Base-by-base conservation (phyloP, 805 yeast species). In the Suhomyces sp. region DNA sequence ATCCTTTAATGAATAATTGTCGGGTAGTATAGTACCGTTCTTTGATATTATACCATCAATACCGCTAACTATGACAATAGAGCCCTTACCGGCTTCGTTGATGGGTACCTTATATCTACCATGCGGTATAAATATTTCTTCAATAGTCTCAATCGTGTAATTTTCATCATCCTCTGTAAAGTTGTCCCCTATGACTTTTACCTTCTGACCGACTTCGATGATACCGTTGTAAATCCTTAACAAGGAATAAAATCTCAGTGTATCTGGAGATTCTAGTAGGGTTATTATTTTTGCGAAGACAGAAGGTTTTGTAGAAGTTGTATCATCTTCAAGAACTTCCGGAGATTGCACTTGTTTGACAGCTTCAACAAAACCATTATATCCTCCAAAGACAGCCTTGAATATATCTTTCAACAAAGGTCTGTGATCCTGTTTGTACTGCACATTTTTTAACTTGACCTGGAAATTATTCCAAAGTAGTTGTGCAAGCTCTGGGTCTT, bases 71-170 rank as follows among this genome's bases (percentile, higher is more conserved):
- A 88, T 50, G 0, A 79, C 90, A 27, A 86, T 60, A n/a, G 76
- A 72, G 0, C 96, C 96, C 1, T 76, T 74, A 4, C 72, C 63
- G 0, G 81, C 78, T 12, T 67, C 68, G 1, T 66, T 58, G 0
- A 83, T 69, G 0, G 76, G 71, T 2, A 81, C 58, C 19, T 71
- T 72, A 53, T 86, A 88, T 44, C 95, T 68, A 0, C 90, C 90
- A 30, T 87, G 80, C 28, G 85, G 70, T 1, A 88, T 43, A 47
- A 60, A 72, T 4, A 81, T 53, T 19, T 61, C 68, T 12, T 58
- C 62, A 2, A 78, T 46, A 5, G 55, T 58, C 35, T 69, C 75
- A 1, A 54, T 34, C 25, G 65, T 70, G 38, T 59, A 53, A 36
- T 81, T 87, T 26, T 80, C 85, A 20, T 60, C 67, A 27, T 77